Conservation (phyloP, 2,329 filamentous ascomycete genomes). For the Westerdykella ornata region DNA sequence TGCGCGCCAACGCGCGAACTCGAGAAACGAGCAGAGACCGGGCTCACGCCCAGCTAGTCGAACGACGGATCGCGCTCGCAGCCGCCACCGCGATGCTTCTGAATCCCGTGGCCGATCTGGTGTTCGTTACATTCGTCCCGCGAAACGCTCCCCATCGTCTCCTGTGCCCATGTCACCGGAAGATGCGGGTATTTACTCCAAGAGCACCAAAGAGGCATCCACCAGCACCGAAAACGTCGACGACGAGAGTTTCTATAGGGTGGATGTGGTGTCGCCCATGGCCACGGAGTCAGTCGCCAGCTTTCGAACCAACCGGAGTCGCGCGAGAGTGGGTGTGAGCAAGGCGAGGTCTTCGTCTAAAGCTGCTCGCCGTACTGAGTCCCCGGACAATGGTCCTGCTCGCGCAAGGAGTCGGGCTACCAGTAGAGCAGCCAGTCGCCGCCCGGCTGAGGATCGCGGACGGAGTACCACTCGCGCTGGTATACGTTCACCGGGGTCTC, state of each 20-base stretch:
- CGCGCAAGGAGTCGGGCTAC: conserved; percentile 25
- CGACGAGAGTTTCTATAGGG: conserved; percentile 45
- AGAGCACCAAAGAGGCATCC: conserved; percentile 35
- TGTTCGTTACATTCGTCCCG: conserved; percentile 62
- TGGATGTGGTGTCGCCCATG: conserved; percentile 31
- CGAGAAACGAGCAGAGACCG: conserved; percentile 25
- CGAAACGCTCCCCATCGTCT: conserved; percentile 83
- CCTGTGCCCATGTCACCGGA: conserved; percentile 93
- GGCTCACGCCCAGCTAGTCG: conserved; percentile 34
- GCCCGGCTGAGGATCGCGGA: conserved; percentile 27
- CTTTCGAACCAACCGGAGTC: conserved; percentile 32
- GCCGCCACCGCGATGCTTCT: conserved; percentile 52
- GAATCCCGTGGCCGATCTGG: conserved; percentile 63
- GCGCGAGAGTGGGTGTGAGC: conserved; percentile 26
- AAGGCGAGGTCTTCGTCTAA: conserved; percentile 36
- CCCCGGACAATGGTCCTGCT: conserved; percentile 24
- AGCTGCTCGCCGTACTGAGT: conserved; percentile 27
- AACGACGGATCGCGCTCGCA: conserved; percentile 44
- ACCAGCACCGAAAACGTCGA: conserved; percentile 43
- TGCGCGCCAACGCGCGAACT: conserved; percentile 33
- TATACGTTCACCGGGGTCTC: conserved; percentile 69
- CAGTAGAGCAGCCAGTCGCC: conserved; percentile 35
- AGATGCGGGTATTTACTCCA: conserved; percentile 52
- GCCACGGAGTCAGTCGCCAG: conserved; percentile 34
- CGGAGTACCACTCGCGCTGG: conserved; percentile 41